A percentile compares a stretch with the other conserved stretches of the same genome.
phyloP scores from a whole-genome alignment of 495 filamentous ascomycete species.

The Pseudomonodictys pantanalensis region DNA sequence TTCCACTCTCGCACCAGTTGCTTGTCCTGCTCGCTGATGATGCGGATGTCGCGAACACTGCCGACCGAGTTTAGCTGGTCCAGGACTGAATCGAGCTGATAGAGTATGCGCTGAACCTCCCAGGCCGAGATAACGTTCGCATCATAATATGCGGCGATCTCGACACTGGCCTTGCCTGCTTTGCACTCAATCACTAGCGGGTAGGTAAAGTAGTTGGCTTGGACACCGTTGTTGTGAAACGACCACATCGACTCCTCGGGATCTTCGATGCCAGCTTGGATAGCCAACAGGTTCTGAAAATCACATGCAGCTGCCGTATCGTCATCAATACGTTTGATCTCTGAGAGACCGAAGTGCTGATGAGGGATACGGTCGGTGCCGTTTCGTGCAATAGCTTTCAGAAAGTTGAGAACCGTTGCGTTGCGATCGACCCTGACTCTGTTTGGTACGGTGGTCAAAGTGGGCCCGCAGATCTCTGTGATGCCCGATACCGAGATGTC shows the following conservation, averaged over 20 bases:
- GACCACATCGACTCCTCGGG: constrained; percentile 30
- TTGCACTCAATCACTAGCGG: constrained; percentile 31
- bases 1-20: constrained; percentile 24
- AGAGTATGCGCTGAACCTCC: constrained; percentile 24
- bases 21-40: constrained; percentile 25
- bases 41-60: constrained; percentile 19
- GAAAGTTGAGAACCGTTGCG: constrained; percentile 41
- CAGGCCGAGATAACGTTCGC: constrained; percentile 22
- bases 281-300: constrained; percentile 57
- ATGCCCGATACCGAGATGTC: constrained; percentile 52
- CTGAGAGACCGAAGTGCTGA: constrained; percentile 58
- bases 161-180: constrained; percentile 4
- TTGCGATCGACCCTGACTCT: constrained; percentile 43
- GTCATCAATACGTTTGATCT: constrained; percentile 59
- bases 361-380: constrained; percentile 52
- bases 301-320: constrained; percentile 66
- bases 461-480: constrained; percentile 52
- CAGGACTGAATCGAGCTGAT: constrained; percentile 25
- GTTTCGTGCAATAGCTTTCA: constrained; percentile 46
- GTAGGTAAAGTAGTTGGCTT: constrained; percentile 34
- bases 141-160: constrained; percentile 28
- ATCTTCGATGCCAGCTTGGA: constrained; percentile 45
- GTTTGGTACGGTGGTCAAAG: constrained; percentile 48
- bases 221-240: constrained; percentile 26
- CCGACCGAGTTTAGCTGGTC: constrained; percentile 17